These are phyloP conservation scores for Metschnikowia picachoensis DNA, from an alignment of 805 yeast species.

Conservation along the genomic window DNA sequence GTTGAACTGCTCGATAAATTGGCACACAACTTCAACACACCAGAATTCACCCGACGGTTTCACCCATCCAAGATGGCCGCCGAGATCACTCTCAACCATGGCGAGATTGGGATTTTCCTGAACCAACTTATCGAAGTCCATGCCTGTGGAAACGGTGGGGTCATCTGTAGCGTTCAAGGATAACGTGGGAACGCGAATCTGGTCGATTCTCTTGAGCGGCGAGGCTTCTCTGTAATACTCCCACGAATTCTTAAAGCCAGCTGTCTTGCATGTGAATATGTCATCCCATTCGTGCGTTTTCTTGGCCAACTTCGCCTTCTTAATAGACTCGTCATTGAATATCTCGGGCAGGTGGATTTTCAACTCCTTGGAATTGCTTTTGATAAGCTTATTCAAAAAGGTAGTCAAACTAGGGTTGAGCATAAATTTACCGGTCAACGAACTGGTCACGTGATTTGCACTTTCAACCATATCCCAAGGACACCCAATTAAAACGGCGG, in stretches of 20 bases:
- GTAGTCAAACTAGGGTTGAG: slow-evolving; percentile 31
- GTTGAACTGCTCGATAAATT: slow-evolving; percentile 28
- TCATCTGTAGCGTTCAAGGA: slow-evolving; percentile 68
- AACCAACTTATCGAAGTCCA: slow-evolving; percentile 51
- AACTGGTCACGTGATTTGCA: slow-evolving; percentile 37
- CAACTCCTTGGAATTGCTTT: slow-evolving; percentile 34
- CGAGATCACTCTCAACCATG: slow-evolving; percentile 57
- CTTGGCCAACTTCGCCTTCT: slow-evolving; percentile 41
- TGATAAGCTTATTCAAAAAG: slow-evolving; percentile 31
- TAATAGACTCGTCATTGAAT: slow-evolving; percentile 36
- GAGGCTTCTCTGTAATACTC: slow-evolving; percentile 68
- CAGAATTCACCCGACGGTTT: slow-evolving; percentile 59
- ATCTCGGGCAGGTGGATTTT: slow-evolving; percentile 25
- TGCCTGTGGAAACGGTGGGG: slow-evolving; percentile 58
- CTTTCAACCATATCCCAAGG: slow-evolving; percentile 73
- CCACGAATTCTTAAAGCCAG: slow-evolving; percentile 58
- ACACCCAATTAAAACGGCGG: slow-evolving; percentile 55
- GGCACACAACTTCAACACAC: slow-evolving; percentile 42
- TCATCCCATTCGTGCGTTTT: slow-evolving; percentile 60
- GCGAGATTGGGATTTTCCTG: slow-evolving; percentile 54
- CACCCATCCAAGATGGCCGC: slow-evolving; percentile 86
- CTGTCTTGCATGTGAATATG: slow-evolving; percentile 57
- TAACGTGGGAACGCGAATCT: slow-evolving; percentile 60
- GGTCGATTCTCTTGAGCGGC: slow-evolving; percentile 47
- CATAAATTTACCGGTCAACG: slow-evolving; percentile 33